Percentiles rank a stretch among this genome's conserved stretches.
Conservation (phyloP, 2,329 filamentous ascomycete genomes). For the Colletotrichum sp. region DNA sequence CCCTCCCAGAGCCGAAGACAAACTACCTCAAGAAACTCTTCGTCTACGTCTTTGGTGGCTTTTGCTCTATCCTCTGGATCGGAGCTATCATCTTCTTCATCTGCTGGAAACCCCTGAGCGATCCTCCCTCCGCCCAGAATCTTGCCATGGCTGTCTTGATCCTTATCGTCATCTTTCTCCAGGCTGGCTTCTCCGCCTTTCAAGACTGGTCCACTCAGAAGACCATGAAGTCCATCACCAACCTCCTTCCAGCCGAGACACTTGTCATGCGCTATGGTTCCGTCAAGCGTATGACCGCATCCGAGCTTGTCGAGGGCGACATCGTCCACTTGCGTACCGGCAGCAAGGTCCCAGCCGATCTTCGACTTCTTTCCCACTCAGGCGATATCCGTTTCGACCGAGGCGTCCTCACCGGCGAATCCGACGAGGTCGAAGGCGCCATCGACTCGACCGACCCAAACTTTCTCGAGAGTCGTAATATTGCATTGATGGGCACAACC, state of each 20-base stretch:
- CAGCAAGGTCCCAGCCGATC: background rate
- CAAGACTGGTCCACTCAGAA: conserved; percentile 52
- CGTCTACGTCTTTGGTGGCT: background rate
- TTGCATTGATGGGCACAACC: background rate
- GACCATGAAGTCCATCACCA: conserved; percentile 52
- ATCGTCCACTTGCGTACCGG: conserved; percentile 26
- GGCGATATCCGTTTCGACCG: background rate
- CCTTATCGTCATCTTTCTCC: conserved; percentile 51
- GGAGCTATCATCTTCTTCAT: conserved; percentile 29
- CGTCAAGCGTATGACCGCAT: background rate
- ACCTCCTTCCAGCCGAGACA: conserved; percentile 48
- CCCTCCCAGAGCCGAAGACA: background rate
- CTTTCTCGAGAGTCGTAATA: background rate
- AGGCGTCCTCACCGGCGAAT: background rate
- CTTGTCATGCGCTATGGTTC: conserved; percentile 39
- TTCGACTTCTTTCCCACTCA: background rate
- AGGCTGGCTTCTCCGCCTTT: conserved; percentile 51
- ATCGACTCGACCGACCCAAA: background rate
- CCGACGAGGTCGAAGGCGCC: background rate
- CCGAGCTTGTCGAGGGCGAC: background rate
- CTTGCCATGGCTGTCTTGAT: conserved; percentile 51
- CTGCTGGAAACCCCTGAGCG: conserved; percentile 51
- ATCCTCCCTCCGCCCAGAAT: conserved; percentile 47
- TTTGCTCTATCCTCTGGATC: background rate
- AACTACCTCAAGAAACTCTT: background rate